Conservation (phyloP, 2,329 filamentous ascomycete genomes). For the Clonostachys byssicola region DNA sequence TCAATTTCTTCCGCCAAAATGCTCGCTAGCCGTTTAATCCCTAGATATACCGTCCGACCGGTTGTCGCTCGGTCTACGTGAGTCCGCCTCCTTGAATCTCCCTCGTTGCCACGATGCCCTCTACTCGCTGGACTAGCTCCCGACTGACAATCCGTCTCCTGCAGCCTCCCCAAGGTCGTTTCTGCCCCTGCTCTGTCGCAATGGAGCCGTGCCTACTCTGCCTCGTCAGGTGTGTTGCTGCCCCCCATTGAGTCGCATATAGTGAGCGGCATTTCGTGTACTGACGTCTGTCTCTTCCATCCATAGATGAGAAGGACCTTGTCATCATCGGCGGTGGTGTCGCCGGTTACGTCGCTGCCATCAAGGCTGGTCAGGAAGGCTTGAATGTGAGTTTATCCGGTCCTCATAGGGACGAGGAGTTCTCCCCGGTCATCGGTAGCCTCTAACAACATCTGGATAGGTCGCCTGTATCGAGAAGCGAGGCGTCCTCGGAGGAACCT, state of each 20-base stretch:
- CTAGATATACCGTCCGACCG: constrained; percentile 52
- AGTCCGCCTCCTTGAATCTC: constrained; percentile 14
- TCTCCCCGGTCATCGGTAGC: not conserved
- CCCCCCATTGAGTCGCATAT: constrained; percentile 6
- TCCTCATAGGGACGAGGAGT: not conserved
- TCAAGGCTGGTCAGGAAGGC: constrained; percentile 97
- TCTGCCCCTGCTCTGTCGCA: constrained; percentile 38
- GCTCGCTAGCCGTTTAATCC: constrained; percentile 59
- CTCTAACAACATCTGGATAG: constrained; percentile 37
- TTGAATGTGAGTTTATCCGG: constrained; percentile 66
- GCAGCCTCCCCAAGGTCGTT: constrained; percentile 45
- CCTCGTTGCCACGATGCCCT: too few species aligned
- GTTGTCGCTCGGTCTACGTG: constrained; percentile 50
- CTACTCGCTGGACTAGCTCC: not conserved
- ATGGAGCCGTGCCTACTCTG: constrained; percentile 57
- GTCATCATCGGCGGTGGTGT: constrained; percentile 98
- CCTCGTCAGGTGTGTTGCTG: constrained; percentile 45
- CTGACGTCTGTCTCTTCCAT: not conserved
- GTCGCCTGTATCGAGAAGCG: constrained; percentile 98
- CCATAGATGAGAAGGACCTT: constrained; percentile 85
- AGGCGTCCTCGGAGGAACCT: constrained; percentile 90
- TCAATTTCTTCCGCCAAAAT: constrained; percentile 34
- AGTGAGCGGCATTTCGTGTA: constrained; percentile 1
- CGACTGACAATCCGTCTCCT: not conserved
- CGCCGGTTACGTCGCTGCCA: constrained; percentile 96